phyloP scores from a whole-genome alignment of 345 rosid genomes.

The Brassica carinata region DNA sequence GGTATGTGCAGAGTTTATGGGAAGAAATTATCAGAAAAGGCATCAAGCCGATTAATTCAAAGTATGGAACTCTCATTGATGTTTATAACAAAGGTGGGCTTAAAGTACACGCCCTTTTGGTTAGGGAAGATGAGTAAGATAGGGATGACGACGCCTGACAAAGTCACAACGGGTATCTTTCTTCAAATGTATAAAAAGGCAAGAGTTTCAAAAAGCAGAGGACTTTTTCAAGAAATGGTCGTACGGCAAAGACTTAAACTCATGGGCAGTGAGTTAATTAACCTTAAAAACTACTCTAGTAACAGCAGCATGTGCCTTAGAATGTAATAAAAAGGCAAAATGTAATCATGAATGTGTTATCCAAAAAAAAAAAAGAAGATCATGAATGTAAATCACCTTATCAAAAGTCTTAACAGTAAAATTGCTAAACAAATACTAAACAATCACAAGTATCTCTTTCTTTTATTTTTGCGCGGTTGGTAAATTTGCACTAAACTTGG shows the following conservation, averaged over 20 bases:
- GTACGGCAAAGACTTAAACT: slow-evolving; percentile 33
- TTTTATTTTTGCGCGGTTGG: not conserved
- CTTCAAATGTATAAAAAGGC: slow-evolving; percentile 89
- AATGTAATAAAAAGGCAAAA: not conserved
- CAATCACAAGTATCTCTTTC: not conserved
- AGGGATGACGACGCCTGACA: slow-evolving; percentile 70
- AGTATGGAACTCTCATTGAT: slow-evolving; percentile 88
- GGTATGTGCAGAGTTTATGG: slow-evolving; percentile 58
- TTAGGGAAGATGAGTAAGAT: slow-evolving; percentile 71
- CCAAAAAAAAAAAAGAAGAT: not conserved
- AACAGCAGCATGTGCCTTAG: not conserved
- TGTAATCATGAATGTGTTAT: not conserved
- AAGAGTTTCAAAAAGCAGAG: slow-evolving; percentile 76
- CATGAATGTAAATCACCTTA: not conserved
- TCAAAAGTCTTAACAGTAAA: not conserved
- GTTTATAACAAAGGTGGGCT: slow-evolving; percentile 83
- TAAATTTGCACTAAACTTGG: not conserved
- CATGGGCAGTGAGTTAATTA: not conserved
- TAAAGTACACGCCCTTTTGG: slow-evolving; percentile 63
- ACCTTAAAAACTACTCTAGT: not conserved
- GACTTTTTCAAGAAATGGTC: slow-evolving; percentile 83
- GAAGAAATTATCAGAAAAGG: slow-evolving; percentile 60
- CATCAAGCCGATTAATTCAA: slow-evolving; percentile 67
- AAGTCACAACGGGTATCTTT: slow-evolving; percentile 75
- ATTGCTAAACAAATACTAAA: not conserved